Percentiles rank a stretch among this genome's conserved stretches.
Evolutionary conservation across 768 basidiomycete genomes (phyloP).

Genomic region (Butyriboletus loyo): DNA sequence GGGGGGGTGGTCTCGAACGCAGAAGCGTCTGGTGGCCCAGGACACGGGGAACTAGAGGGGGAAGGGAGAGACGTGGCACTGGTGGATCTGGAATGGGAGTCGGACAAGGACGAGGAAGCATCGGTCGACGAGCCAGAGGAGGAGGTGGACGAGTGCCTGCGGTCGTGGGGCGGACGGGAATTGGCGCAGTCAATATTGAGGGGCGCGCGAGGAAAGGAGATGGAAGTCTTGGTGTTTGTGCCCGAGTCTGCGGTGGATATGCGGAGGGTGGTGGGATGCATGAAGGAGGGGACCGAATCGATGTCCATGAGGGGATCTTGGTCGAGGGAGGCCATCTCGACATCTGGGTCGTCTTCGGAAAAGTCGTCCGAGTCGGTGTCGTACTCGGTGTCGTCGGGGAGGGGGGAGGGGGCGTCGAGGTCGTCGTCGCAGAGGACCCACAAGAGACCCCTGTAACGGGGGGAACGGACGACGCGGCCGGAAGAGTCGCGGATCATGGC

Average conservation of each 20-base stretch:
- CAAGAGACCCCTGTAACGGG: conserved; percentile 68
- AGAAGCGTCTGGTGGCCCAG: neutral
- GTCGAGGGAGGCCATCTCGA: conserved; percentile 31
- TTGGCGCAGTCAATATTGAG: conserved; percentile 11
- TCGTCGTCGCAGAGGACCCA: conserved; percentile 83
- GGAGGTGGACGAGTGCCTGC: conserved; percentile 29
- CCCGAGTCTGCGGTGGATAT: conserved; percentile 23
- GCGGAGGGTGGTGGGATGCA: conserved; percentile 40
- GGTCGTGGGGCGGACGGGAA: conserved; percentile 19
- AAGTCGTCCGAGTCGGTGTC: conserved; percentile 30
- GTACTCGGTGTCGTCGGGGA: conserved; percentile 28
- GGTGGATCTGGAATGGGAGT: conserved; percentile 20
- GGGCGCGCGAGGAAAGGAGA: conserved; percentile 11
- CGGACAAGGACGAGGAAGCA: conserved; percentile 20
- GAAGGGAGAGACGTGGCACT: conserved; percentile 31
- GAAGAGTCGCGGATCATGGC: conserved; percentile 24
- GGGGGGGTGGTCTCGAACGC: conserved; percentile 1
- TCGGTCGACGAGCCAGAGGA: conserved; percentile 24
- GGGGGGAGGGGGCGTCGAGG: conserved; percentile 27
- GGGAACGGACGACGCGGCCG: conserved; percentile 33
- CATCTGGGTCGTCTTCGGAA: conserved; percentile 24
- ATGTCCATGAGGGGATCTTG: conserved; percentile 28
- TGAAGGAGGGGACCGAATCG: conserved; percentile 28
- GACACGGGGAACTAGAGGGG: conserved; percentile 16
- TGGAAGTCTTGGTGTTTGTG: conserved; percentile 6